Evolutionary conservation across 768 basidiomycete species (phyloP).

Genomic region (Nidularia pulvinata): DNA sequence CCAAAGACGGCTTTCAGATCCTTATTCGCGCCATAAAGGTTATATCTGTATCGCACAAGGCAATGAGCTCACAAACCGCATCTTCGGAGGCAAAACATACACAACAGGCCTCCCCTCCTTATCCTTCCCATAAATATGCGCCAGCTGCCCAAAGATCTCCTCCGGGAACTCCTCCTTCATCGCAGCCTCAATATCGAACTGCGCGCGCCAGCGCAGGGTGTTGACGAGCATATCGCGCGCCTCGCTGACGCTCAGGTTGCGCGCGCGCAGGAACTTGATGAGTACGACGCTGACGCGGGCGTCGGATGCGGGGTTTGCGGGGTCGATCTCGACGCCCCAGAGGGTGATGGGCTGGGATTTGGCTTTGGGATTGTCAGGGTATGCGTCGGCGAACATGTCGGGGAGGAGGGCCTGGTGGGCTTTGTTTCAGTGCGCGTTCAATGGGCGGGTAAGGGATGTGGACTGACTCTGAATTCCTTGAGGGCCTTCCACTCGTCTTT

Average conservation of each 20-base stretch:
- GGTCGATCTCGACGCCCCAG: conserved; percentile 76
- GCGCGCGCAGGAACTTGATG: conserved; percentile 82
- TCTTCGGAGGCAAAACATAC: conserved; percentile 34
- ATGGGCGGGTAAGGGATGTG: neutral
- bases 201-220: conserved; percentile 71
- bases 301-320: conserved; percentile 43
- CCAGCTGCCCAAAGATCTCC: conserved; percentile 64
- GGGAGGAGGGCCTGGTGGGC: conserved; percentile 41
- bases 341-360: conserved; percentile 50
- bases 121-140: conserved; percentile 67
- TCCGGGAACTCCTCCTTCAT: conserved; percentile 61
- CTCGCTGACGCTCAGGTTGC: conserved; percentile 50
- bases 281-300: conserved; percentile 74
- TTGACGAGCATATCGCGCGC: conserved; percentile 67
- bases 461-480: conserved; percentile 62
- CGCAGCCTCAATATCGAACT: conserved; percentile 60
- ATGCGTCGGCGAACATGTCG: conserved; percentile 56
- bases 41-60: conserved; percentile 49
- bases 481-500: conserved; percentile 72
- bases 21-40: conserved; percentile 72
- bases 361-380: conserved; percentile 54
- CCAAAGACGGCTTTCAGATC: conserved; percentile 74
- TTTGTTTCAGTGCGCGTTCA: neutral
- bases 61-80: neutral
- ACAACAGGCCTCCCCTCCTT: conserved; percentile 69